Conservation (phyloP, 768 basidiomycete species). For the Rhizopogon vulgaris region DNA sequence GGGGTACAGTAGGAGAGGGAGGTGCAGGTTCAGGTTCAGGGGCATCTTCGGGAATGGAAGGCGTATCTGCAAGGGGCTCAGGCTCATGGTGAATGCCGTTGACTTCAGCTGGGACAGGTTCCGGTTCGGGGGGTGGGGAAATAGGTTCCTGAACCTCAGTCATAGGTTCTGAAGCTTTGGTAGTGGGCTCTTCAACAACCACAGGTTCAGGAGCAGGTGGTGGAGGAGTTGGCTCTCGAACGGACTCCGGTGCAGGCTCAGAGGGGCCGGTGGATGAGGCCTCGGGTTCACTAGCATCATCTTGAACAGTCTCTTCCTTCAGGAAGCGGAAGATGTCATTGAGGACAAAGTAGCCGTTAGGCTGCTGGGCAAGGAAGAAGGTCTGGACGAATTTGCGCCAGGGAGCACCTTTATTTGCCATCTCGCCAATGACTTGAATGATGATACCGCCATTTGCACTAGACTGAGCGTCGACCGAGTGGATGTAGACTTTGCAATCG, state of each 20-base stretch:
- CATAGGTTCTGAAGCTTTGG: slow-evolving; percentile 20
- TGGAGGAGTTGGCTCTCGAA: slow-evolving; percentile 28
- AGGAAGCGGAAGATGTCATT: slow-evolving; percentile 99
- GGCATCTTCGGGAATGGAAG: slow-evolving; percentile 19
- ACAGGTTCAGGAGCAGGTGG: slow-evolving; percentile 25
- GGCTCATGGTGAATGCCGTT: slow-evolving; percentile 35
- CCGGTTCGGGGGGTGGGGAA: slow-evolving; percentile 29
- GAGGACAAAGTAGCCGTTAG: slow-evolving; percentile 98
- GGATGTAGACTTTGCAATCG: slow-evolving; percentile 98
- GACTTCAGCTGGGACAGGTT: slow-evolving; percentile 34
- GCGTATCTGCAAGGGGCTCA: slow-evolving; percentile 20
- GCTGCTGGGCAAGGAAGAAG: slow-evolving; percentile 99
- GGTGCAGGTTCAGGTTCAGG: slow-evolving; percentile 24
- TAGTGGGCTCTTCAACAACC: slow-evolving; percentile 16
- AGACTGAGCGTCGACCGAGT: slow-evolving; percentile 96
- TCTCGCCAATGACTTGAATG: slow-evolving; percentile 99
- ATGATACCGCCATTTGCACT: slow-evolving; percentile 94
- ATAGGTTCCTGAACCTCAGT: slow-evolving; percentile 36
- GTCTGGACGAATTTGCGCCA: slow-evolving; percentile 99
- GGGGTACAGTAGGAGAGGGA: slow-evolving; percentile 17
- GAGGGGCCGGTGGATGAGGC: slow-evolving; percentile 28
- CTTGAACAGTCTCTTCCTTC: slow-evolving; percentile 90
- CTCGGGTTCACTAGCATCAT: slow-evolving; percentile 52
- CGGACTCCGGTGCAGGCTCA: slow-evolving; percentile 25
- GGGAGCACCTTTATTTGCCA: slow-evolving; percentile 85